A percentile compares a stretch with the other conserved stretches of the same genome.
Conservation (phyloP, 495 filamentous ascomycete genomes). For the Aspergillus conjunctus region DNA sequence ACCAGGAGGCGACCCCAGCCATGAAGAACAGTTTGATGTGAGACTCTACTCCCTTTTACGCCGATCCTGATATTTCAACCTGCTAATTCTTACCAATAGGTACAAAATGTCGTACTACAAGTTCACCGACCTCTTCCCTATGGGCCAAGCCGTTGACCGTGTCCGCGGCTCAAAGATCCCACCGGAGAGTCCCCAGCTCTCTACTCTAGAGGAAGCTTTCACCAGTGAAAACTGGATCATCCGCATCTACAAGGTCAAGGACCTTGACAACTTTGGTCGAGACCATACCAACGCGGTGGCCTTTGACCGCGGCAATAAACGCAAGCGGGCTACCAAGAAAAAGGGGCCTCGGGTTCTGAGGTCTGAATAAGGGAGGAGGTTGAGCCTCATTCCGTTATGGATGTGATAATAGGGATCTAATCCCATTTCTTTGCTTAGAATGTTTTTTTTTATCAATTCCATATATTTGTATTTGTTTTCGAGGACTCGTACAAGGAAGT, state of each 20-base stretch:
- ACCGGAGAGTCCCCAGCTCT: constrained; percentile 80
- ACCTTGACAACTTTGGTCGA: constrained; percentile 91
- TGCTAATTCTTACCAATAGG: constrained; percentile 57
- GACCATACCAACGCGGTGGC: constrained; percentile 82
- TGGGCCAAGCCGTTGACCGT: constrained; percentile 88
- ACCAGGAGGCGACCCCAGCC: constrained; percentile 89
- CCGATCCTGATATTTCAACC: constrained; percentile 1
- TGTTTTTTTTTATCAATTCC: constrained; percentile 20
- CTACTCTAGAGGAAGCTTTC: constrained; percentile 92
- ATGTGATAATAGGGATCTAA: constrained; percentile 2
- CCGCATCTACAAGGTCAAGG: constrained; percentile 99
- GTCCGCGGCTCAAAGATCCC: constrained; percentile 84
- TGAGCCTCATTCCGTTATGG: constrained; percentile 7
- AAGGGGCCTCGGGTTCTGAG: constrained; percentile 79
- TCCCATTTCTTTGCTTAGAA: constrained; percentile 12
- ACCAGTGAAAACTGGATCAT: constrained; percentile 99
- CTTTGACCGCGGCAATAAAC: constrained; percentile 93
- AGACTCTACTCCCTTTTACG: constrained; percentile 32
- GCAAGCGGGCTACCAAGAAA: constrained; percentile 81
- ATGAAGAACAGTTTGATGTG: constrained; percentile 99
- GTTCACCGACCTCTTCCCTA: constrained; percentile 88
- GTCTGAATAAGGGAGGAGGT: constrained; percentile 63
- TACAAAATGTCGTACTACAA: constrained; percentile 99
- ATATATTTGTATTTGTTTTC: constrained; percentile 22
- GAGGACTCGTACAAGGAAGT: constrained; percentile 4